These are phyloP conservation scores for Metarhizium rileyi DNA, from an alignment of 2,329 filamentous ascomycete species.

Conservation along the genomic window DNA sequence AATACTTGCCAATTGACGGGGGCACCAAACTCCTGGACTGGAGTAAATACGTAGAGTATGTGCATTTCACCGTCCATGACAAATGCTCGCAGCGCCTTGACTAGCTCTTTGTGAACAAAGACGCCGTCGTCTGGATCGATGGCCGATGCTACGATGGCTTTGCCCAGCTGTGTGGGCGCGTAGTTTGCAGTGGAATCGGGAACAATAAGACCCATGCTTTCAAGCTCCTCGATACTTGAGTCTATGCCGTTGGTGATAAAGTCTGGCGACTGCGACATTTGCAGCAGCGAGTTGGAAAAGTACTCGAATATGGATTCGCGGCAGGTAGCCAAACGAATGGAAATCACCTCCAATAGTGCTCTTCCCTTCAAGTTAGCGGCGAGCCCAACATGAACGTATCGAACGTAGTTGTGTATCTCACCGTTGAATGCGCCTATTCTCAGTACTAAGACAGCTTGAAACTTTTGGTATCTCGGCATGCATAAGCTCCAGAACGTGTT, in stretches of 20 bases:
- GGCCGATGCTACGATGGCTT: conserved; percentile 61
- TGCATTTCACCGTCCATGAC: conserved; percentile 79
- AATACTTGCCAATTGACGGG: conserved; percentile 65
- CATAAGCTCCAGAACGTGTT: conserved; percentile 60
- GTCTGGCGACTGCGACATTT: conserved; percentile 40
- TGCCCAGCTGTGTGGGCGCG: conserved; percentile 54
- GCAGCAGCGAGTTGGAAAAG: conserved; percentile 56
- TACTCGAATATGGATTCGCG: conserved; percentile 57
- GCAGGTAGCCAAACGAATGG: conserved; percentile 57
- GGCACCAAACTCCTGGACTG: conserved; percentile 48
- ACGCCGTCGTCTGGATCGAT: conserved; percentile 66
- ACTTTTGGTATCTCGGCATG: conserved; percentile 62
- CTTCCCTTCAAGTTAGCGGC: conserved; percentile 25
- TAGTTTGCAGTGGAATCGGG: conserved; percentile 41
- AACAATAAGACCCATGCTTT: conserved; percentile 44
- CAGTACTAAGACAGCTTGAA: conserved; percentile 56
- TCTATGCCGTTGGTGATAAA: conserved; percentile 44
- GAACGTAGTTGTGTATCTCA: conserved; percentile 16
- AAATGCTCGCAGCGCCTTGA: conserved; percentile 58
- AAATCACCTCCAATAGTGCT: conserved; percentile 61
- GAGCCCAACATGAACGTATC: not conserved
- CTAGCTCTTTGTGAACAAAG: conserved; percentile 61
- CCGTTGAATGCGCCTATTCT: conserved; percentile 60
- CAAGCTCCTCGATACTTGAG: conserved; percentile 49
- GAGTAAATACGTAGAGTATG: conserved; percentile 67